Evolutionary conservation across 1,284 basidiomycete species (phyloP), one percentile per base, ranked within the genome.

Genomic region (Athelia sp.): DNA sequence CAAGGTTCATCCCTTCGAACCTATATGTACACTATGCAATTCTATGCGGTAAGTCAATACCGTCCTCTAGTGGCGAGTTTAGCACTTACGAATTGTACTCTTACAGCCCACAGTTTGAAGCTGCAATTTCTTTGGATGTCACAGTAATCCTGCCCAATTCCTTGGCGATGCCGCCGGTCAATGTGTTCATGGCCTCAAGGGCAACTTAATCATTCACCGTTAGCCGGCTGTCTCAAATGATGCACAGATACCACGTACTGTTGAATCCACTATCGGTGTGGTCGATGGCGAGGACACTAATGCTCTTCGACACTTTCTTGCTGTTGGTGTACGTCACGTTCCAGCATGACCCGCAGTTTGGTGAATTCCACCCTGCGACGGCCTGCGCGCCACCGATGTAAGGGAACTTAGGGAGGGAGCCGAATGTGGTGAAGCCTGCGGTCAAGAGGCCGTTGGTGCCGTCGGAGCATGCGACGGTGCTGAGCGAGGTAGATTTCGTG

Each of bases 321-420:
- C 56, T 40, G 46, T 71, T 63, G 22, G 55, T 62, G 54, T 67
- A 77, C 18, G 74, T 70, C 34, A 78, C 56, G 43, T 69, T 52
- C 75, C 75, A 78, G 58, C 77, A 79, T 22, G 68, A 69, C 43
- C 79, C 78, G 57, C 79, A 82, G 19, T 58, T 59, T 9, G 67
- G 11, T 3, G 71, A 76, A 58, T 78, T 72, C 61, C 65, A 78
- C 6, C 69, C 71, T 4, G 57, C 61, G 38, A 77, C 60, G 21
- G 65, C 72, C 3, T 59, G 61, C 1, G 68, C 71, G 11, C 69
- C 75, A 17, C 75, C 75, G 49, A 78, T 72, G 58, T 65, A 51
- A 9, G 76, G 74, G 64, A 73, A 74, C 1, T 56, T 58, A 4
- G 71, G 72, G 21, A 78, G 58, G 14, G 61, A 59, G 32, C 64